Evolutionary conservation across 208 protist species (phyloP).

Genomic region (Trypanosoma cruzi): DNA sequence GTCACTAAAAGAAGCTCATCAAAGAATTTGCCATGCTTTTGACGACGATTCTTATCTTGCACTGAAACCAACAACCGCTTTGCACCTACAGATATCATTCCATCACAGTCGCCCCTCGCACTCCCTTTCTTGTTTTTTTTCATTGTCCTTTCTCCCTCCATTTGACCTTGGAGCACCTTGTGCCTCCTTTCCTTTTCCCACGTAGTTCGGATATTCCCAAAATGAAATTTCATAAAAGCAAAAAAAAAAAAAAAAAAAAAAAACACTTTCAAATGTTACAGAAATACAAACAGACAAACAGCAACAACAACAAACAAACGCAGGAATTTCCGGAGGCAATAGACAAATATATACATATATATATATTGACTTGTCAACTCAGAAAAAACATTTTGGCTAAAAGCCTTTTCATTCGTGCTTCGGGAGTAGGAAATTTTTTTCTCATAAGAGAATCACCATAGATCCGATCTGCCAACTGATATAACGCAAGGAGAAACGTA

Average conservation of each 20-base stretch:
- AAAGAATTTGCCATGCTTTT: conserved; percentile 24
- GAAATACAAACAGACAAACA: neutral
- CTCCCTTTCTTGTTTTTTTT: conserved; percentile 19
- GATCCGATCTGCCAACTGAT: conserved; percentile 55
- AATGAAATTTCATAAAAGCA: neutral
- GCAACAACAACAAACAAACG: neutral
- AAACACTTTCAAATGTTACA: no score
- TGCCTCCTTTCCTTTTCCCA: neutral
- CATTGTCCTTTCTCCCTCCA: conserved; percentile 10
- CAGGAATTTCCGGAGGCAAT: no score
- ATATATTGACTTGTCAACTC: neutral
- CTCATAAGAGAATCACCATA: conserved; percentile 44
- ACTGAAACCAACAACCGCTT: conserved; percentile 20
- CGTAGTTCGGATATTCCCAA: neutral
- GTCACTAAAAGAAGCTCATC: conserved; percentile 24
- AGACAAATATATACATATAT: neutral
- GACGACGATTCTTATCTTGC: conserved; percentile 23
- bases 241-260: no score
- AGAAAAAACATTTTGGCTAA: conserved; percentile 73
- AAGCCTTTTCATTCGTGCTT: conserved; percentile 51
- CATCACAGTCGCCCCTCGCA: neutral
- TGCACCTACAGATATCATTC: conserved; percentile 22
- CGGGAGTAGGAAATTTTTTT: conserved; percentile 48
- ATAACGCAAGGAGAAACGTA: conserved; percentile 43
- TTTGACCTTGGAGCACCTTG: neutral